Evolutionary conservation across 2,329 filamentous ascomycete species (phyloP), one percentile per base, ranked within the genome.

Genomic region (Microcyclosporella mali): DNA sequence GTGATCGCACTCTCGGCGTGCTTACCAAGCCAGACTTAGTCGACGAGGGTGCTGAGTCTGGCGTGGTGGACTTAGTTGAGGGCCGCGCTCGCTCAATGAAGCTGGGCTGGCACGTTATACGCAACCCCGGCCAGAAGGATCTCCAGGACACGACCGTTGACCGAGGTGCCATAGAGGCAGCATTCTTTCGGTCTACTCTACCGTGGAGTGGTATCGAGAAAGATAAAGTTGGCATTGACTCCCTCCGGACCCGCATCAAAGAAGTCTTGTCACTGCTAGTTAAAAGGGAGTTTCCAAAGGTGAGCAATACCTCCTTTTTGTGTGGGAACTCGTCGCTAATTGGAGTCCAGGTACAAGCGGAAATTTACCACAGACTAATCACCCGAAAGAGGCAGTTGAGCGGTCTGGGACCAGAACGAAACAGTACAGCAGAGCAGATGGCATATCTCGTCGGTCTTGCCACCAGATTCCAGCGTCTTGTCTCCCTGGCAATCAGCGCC

Each of bases 361-460:
- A 73, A 38, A 51, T 68, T 33, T 44, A 43, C 1, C 36, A 8
- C 11, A 63, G 60, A 41, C 49, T 64, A 1, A 18, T 50, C 3
- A 37, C 47, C 1, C 59, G 55, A 1, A 34, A 43, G 3, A 50
- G 51, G 1, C 54, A 55, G 0, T 59, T 82, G 1, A 47, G 61
- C 0, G 61, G 62, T 3, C 65, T 84, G 0, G 79, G 81, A 0
- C 60, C 63, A 1, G 63, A 70, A 3, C 66, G 78, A 6, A 56
- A 51, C 3, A 75, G 69, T 0, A 19, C 63, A 0, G 43, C 62
- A 0, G 68, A 79, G 42, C 75, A 81, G 45, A 67, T 65, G 0
- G 53, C 62, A 2, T 71, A 72, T n/a, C 60, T 81, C 8, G 62
- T 71, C 6, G 35, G 64, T 67, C 39, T 74, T 14, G 59, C 67